Evolutionary conservation across 352 stramenopile genomes (phyloP), one percentile per base, ranked within the genome.

Genomic region (Phytophthora sp.): DNA sequence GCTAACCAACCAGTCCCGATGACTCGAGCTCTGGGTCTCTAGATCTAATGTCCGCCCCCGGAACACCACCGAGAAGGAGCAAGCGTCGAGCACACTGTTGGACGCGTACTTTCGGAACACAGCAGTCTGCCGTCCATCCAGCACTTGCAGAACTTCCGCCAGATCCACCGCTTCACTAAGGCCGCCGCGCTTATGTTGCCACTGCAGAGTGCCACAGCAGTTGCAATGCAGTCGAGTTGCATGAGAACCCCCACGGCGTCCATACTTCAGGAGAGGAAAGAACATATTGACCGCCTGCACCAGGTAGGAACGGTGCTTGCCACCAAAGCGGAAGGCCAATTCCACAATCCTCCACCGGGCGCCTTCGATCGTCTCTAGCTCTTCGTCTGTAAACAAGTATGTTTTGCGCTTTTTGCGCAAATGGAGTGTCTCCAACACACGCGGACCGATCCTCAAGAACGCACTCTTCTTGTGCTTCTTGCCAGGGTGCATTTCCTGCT

Each of bases 271-370:
- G 39, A 95, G 50, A 18, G 85, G 84, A 57, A 85, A 88, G 55
- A 95, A 94, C 83, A 92, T 94, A 54, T 95, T 95, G 49, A 95
- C 76, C 8, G 87, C 85, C 47, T 95, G 84, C n/a, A 94, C 87
- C 51, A 95, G 62, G 53, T 95, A 94, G 53, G 86, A 88, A 1
- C 87, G 82, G 46, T 95, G 85, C 57, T 93, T 89, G 52, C 87
- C 87, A 21, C 87, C 87, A 54, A 93, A 95, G 35, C 87, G 87
- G 57, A 92, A 94, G 7, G 87, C 87, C 15, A 95, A 72, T 63
- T 95, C 85, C 24, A 94, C 84, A 31, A 94, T 94, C 62, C 94
- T 95, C 87, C 87, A 95, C 24, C 87, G 73, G 24, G 86, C 85
- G 30, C 84, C 85, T 76, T 94, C 82, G 31, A 93, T 84, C 21